phyloP scores from a whole-genome alignment of 78 protist genomes.

The Dictyostelium purpureum region DNA sequence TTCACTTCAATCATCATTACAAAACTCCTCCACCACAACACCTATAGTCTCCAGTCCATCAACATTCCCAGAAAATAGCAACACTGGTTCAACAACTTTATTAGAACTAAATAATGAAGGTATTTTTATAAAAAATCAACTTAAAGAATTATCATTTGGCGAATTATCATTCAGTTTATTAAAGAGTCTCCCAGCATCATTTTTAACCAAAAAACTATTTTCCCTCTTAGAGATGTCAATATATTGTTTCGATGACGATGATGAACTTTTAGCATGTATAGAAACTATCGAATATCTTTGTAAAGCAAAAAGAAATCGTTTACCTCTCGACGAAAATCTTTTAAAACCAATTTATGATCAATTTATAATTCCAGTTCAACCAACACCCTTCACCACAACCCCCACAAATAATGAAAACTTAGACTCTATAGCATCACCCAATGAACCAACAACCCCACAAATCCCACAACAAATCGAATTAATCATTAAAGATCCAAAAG shows the following conservation, averaged over 20 bases:
- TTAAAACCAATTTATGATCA: constrained; percentile 63
- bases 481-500: not conserved
- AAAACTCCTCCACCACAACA: not conserved
- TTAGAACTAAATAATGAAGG: not conserved
- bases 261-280: constrained; percentile 38
- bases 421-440: not conserved
- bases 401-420: not conserved
- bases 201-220: not conserved
- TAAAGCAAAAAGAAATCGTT: constrained; percentile 13
- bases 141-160: not conserved
- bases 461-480: not conserved
- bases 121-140: not conserved
- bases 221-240: constrained; percentile 32
- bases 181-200: not conserved
- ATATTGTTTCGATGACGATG: constrained; percentile 36
- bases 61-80: not conserved
- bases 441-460: constrained; percentile 2
- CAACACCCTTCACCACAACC: not conserved
- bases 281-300: constrained; percentile 31
- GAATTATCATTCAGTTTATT: not conserved
- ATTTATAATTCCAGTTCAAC: not conserved
- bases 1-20: not conserved
- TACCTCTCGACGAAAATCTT: not conserved
- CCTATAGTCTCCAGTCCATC: not conserved
- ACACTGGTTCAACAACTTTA: not conserved